Base-by-base conservation (phyloP, 441 rosid genomes). In the Flueggea neowawraea region DNA sequence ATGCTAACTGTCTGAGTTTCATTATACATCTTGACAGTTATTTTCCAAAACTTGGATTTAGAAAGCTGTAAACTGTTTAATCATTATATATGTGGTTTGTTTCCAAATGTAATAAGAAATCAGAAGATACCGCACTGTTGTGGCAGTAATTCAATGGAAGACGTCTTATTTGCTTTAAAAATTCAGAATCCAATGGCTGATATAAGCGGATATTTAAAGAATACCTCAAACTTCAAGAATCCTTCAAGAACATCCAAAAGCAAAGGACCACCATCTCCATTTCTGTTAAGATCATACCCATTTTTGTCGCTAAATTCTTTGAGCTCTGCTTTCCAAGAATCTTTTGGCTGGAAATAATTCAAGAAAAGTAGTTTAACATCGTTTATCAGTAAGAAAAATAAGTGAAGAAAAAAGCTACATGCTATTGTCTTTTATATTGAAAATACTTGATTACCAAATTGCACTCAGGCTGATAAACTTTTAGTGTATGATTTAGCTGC, bases 181-280 rank as follows among this genome's bases (percentile, higher is more conserved):
- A 56, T 64, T 55, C 63, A 55, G 33, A 52, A 55, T 6, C n/a
- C 59, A 55, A 53, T 60, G 8, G n/a, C 33, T n/a, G 54, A 52
- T 44, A 45, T 52, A 28, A 36, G 41, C 54, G 62, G 12, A 52
- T 45, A 61, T 51, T 65, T 31, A 62, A 7, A 54, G 49, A 78
- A 56, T 57, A 87, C 94, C 91, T 89, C 91, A 61, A 77, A 89
- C 76, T 89, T 91, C 75, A 95, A 76, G 74, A 91, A 95, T 49
- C 97, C 96, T 88, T 95, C 91, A 63, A 95, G 96, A 70, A 89
- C 97, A 75, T 95, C 95, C 73, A 88, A 73, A 69, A 95, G 89
- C 75, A 95, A 79, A 14, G 99, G 98, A 51, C 81, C 76, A 52
- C 86, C 80, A 60, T 88, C 98, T 36, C 92, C 90, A 52, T 85